Percentiles rank a stretch among this genome's conserved stretches.
Evolutionary conservation across 2,329 filamentous ascomycete species (phyloP).

Genomic region (Dothideomycetes sp.): DNA sequence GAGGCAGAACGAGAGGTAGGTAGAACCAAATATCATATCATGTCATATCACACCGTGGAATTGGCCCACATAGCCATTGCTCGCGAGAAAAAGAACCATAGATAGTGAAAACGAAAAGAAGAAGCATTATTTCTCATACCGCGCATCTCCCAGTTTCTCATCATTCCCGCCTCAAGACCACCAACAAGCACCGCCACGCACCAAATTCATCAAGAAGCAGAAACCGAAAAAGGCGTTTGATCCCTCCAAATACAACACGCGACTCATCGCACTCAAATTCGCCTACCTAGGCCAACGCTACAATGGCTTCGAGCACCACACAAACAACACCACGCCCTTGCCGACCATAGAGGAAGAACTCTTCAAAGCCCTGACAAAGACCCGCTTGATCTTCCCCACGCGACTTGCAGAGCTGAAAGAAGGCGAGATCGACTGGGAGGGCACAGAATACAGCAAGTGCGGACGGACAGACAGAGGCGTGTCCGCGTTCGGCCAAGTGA

Average conservation of each 20-base stretch:
- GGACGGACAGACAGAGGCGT: slow-evolving; percentile 88
- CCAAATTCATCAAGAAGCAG: slow-evolving; percentile 11
- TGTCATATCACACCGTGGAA: slow-evolving; percentile 5
- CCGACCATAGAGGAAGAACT: slow-evolving; percentile 87
- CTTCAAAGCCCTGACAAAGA: slow-evolving; percentile 80
- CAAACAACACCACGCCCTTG: slow-evolving; percentile 53
- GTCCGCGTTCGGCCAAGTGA: slow-evolving; percentile 92
- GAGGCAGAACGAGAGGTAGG: slow-evolving; percentile 30
- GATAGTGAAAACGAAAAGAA: slow-evolving; percentile 8
- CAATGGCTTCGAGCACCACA: slow-evolving; percentile 84
- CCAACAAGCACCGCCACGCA: neutral
- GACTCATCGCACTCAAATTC: slow-evolving; percentile 82
- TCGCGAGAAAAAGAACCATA: no score
- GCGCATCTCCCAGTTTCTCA: neutral
- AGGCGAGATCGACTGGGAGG: slow-evolving; percentile 61
- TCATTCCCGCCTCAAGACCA: neutral
- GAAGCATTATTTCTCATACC: no score
- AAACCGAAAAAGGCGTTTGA: slow-evolving; percentile 52
- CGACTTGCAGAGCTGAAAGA: slow-evolving; percentile 20
- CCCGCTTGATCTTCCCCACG: slow-evolving; percentile 67
- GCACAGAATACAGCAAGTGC: slow-evolving; percentile 88
- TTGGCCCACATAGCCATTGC: no score
- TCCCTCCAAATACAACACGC: slow-evolving; percentile 67
- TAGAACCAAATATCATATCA: slow-evolving; percentile 6
- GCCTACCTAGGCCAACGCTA: slow-evolving; percentile 87